phyloP scores from a whole-genome alignment of 148 eudicot genomes.

The Camellia sinensis region DNA sequence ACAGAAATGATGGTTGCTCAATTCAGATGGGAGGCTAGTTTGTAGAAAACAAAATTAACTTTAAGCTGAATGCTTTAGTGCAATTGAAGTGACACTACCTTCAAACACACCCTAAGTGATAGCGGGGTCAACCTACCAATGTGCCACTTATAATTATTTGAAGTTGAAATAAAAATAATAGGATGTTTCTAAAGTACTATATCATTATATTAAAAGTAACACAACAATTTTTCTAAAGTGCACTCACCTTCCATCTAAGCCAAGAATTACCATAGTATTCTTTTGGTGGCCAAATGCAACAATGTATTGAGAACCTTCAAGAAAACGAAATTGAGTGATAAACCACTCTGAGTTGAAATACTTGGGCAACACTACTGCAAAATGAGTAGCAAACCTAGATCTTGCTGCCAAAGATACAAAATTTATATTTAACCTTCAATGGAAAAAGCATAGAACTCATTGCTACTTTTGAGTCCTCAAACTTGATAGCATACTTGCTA shows the following conservation, averaged over 20 bases:
- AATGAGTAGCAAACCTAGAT: conserved; percentile 12
- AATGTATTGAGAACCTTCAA: no score
- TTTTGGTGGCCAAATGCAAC: no score
- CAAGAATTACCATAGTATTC: no score
- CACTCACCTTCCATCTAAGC: conserved; percentile 1
- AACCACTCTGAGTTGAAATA: no score
- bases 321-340: no score
- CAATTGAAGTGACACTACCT: neutral
- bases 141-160: neutral
- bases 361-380: conserved; percentile 55
- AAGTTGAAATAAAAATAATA: neutral
- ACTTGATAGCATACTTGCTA: neutral
- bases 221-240: neutral
- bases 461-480: neutral
- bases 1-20: neutral
- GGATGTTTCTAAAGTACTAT: neutral
- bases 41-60: neutral
- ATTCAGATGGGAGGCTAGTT: neutral
- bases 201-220: neutral
- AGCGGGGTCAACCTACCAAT: neutral
- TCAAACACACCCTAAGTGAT: neutral
- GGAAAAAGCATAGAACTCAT: neutral
- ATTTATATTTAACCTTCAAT: neutral
- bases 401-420: neutral
- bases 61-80: neutral